Percentiles rank a stretch among this genome's conserved stretches.
These are phyloP conservation scores for Patellifolia procumbens DNA, from an alignment of 179 eudicot species.

Conservation along the genomic window DNA sequence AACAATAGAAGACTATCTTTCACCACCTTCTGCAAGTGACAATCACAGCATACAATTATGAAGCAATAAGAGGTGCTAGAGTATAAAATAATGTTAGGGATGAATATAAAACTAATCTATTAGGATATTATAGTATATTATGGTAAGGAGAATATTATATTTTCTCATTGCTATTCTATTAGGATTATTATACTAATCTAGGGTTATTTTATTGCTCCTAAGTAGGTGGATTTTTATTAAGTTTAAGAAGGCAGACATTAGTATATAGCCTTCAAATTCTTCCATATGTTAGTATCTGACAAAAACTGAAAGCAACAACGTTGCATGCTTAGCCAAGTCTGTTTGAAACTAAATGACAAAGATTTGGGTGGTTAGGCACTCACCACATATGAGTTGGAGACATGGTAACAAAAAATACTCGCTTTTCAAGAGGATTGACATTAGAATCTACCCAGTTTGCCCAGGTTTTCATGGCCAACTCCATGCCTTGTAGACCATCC, in stretches of 20 bases:
- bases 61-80: neutral
- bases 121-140: neutral
- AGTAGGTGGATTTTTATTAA: no score
- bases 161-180: neutral
- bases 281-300: neutral
- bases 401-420: slow-evolving; percentile 87
- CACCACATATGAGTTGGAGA: slow-evolving; percentile 91
- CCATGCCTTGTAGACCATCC: slow-evolving; percentile 74
- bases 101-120: neutral
- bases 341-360: neutral
- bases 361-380: slow-evolving; percentile 23
- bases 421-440: slow-evolving; percentile 60
- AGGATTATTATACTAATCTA: neutral
- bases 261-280: neutral
- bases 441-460: slow-evolving; percentile 71
- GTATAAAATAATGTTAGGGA: neutral
- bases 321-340: neutral
- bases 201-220: neutral
- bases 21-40: neutral
- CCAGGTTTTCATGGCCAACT: slow-evolving; percentile 93
- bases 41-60: neutral
- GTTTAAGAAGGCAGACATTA: neutral
- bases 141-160: neutral
- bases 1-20: neutral
- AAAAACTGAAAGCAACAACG: neutral